Conservation (phyloP, 108 stramenopile genomes). For the Cyclotella baltica region DNA sequence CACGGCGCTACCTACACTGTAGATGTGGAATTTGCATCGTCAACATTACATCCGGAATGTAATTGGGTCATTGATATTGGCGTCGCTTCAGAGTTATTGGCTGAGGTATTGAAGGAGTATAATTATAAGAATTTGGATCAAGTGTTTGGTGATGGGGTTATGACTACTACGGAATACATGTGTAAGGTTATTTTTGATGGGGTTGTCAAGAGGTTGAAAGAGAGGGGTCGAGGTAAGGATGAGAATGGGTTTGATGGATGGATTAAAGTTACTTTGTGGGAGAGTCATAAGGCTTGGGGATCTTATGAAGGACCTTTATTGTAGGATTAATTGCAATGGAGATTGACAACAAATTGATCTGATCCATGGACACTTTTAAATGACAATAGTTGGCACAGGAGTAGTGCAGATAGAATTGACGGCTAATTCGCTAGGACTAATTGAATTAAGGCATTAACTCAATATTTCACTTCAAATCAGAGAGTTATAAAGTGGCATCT, state of each 20-base stretch:
- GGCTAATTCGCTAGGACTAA: no score
- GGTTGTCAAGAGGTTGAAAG: constrained; percentile 46
- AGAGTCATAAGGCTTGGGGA: constrained; percentile 96
- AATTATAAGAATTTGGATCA: constrained; percentile 94
- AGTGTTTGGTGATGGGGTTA: constrained; percentile 76
- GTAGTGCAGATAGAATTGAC: no score
- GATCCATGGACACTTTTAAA: no score
- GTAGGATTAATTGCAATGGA: not conserved
- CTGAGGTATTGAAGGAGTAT: constrained; percentile 77
- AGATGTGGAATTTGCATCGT: constrained; percentile 87
- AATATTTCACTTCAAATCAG: not conserved
- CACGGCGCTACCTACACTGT: constrained; percentile 96
- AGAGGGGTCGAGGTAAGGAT: constrained; percentile 20
- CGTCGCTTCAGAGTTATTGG: constrained; percentile 77
- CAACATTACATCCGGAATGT: constrained; percentile 60
- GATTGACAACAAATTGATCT: no score
- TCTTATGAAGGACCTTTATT: constrained; percentile 70
- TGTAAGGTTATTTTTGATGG: constrained; percentile 59
- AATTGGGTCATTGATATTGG: constrained; percentile 98
- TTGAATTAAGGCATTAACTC: no score
- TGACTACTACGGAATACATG: constrained; percentile 97
- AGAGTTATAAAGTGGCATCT: not conserved
- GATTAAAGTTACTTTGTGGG: constrained; percentile 91
- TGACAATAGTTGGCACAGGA: no score
- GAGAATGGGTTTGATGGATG: constrained; percentile 67